Conservation (phyloP, 2,329 filamentous ascomycete species). For the Alternaria incomplexa region DNA sequence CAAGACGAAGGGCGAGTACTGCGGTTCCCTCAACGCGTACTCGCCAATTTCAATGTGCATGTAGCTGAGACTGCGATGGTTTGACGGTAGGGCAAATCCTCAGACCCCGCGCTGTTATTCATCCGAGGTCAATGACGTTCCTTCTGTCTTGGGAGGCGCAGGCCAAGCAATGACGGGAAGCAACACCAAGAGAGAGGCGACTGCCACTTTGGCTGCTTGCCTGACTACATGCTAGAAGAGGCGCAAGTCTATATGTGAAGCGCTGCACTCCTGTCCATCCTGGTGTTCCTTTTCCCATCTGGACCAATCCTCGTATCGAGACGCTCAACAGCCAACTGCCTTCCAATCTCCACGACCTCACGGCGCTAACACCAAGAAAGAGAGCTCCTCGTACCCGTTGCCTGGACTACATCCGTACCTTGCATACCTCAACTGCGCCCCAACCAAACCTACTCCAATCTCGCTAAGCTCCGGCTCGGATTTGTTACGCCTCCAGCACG, state of each 20-base stretch:
- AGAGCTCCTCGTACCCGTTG: not conserved
- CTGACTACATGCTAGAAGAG: not conserved
- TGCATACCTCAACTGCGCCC: slow-evolving; percentile 1
- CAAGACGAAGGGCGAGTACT: not conserved
- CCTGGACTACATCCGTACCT: slow-evolving; percentile 9
- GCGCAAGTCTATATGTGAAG: slow-evolving; percentile 13
- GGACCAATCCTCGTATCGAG: not conserved
- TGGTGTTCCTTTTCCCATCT: not conserved
- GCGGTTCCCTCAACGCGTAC: not conserved
- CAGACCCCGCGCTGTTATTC: not conserved
- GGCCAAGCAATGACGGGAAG: slow-evolving; percentile 27
- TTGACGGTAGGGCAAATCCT: slow-evolving; percentile 6
- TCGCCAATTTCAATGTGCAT: slow-evolving; percentile 3
- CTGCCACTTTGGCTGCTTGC: slow-evolving; percentile 13
- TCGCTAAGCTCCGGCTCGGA: not conserved
- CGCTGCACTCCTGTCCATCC: not conserved
- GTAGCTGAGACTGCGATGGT: slow-evolving; percentile 14
- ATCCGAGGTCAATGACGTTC: slow-evolving; percentile 23
- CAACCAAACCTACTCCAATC: not conserved
- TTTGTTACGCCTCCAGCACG: not conserved
- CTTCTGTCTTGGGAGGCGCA: slow-evolving; percentile 13
- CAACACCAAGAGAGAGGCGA: slow-evolving; percentile 8
- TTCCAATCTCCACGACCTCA: not conserved
- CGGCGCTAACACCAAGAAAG: not conserved
- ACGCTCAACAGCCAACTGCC: not conserved